Evolutionary conservation across 345 rosid species (phyloP).

Genomic region (Salix udensis): DNA sequence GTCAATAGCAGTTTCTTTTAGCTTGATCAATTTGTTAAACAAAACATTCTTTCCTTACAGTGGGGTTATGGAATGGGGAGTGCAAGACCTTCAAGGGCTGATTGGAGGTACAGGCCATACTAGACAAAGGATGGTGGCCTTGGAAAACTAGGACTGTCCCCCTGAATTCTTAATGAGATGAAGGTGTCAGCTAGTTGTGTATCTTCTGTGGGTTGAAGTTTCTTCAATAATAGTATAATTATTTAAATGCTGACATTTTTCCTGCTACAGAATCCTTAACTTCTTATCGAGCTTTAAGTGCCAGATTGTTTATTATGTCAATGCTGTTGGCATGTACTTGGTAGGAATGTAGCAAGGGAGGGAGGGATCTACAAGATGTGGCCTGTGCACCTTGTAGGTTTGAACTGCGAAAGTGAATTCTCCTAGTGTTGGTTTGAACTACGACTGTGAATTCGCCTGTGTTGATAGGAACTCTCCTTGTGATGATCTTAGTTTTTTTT

Average conservation of each 20-base stretch:
- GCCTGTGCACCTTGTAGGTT: not conserved
- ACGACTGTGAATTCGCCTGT: not conserved
- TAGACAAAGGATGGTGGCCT: conserved; percentile 8
- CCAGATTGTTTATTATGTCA: not conserved
- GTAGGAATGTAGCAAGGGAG: not conserved
- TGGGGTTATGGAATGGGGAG: conserved; percentile 69
- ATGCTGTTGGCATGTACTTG: not conserved
- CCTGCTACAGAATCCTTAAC: not conserved
- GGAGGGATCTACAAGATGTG: not conserved
- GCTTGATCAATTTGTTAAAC: not conserved
- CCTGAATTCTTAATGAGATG: not conserved
- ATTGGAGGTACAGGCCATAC: conserved; percentile 93
- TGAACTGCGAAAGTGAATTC: not conserved
- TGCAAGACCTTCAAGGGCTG: conserved; percentile 72
- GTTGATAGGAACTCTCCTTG: not conserved
- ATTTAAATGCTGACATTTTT: not conserved
- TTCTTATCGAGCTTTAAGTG: not conserved
- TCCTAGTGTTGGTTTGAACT: not conserved
- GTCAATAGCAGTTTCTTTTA: not conserved
- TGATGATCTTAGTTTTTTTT: not conserved
- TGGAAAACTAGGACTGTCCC: conserved; percentile 6
- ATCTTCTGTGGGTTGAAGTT: not conserved
- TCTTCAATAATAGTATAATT: not conserved
- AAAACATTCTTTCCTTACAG: conserved; percentile 30
- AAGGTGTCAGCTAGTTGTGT: not conserved